Conservation (phyloP, 2,329 filamentous ascomycete species). For the Elsinoe arachidis region DNA sequence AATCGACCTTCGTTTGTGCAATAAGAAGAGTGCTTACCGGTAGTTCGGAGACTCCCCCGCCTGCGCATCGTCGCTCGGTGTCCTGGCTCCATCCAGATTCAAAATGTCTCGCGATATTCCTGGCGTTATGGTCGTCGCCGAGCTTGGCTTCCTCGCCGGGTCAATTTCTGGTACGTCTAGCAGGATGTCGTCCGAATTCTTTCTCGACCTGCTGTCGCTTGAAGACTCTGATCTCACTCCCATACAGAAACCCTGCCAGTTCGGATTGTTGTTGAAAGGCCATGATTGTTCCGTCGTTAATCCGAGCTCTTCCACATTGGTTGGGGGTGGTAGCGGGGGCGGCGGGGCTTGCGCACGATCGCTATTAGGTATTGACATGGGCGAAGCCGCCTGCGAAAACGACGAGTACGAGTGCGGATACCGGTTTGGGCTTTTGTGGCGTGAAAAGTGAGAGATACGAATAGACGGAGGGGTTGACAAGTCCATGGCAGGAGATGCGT, state of each 20-base stretch:
- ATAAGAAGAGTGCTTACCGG: constrained; percentile 29
- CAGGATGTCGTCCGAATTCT: background rate
- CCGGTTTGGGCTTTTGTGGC: constrained; percentile 30
- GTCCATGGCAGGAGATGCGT: constrained; percentile 13
- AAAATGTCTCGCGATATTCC: constrained; percentile 19
- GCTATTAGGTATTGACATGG: constrained; percentile 54
- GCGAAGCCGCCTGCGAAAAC: constrained; percentile 37
- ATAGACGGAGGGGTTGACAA: constrained; percentile 26
- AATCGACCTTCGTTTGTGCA: background rate
- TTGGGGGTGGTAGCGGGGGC: constrained; percentile 57
- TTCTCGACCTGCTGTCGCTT: background rate
- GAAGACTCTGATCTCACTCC: constrained; percentile 22
- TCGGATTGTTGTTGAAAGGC: constrained; percentile 52
- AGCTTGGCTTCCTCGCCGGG: constrained; percentile 32
- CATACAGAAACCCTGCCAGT: constrained; percentile 39
- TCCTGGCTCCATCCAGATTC: constrained; percentile 20
- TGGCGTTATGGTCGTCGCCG: constrained; percentile 29
- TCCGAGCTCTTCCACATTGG: constrained; percentile 45
- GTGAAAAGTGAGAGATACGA: constrained; percentile 30
- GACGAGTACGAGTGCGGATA: constrained; percentile 30
- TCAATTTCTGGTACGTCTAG: constrained; percentile 18
- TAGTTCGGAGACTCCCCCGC: constrained; percentile 31
- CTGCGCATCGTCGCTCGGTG: constrained; percentile 24
- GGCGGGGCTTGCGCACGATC: constrained; percentile 43
- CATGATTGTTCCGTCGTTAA: constrained; percentile 53